Evolutionary conservation across 1,284 basidiomycete genomes (phyloP).

Genomic region (Mycena sp.): DNA sequence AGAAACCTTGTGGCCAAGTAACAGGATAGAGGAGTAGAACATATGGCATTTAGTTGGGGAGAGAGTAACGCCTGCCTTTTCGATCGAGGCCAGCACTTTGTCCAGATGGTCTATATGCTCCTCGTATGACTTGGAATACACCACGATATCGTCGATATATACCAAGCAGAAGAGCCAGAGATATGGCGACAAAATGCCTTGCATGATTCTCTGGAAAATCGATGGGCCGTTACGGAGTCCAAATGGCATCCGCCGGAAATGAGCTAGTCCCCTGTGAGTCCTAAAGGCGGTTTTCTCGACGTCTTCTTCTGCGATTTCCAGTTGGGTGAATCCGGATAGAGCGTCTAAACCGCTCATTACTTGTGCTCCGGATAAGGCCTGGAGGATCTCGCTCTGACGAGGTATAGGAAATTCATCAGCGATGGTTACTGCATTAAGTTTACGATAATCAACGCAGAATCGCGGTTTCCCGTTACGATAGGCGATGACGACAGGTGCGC

Average conservation of each 20-base stretch:
- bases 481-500: conserved; percentile 46
- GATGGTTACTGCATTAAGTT: conserved; percentile 47
- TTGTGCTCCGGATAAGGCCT: conserved; percentile 47
- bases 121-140: conserved; percentile 47
- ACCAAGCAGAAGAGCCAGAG: conserved; percentile 39
- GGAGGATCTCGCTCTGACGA: conserved; percentile 50
- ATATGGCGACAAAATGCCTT: conserved; percentile 27
- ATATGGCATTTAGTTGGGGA: conserved; percentile 50
- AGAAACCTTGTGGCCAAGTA: conserved; percentile 37
- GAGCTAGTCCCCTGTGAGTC: conserved; percentile 51
- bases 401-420: conserved; percentile 56
- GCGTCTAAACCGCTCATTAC: conserved; percentile 51
- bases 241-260: conserved; percentile 57
- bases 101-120: conserved; percentile 38
- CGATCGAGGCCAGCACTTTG: conserved; percentile 45
- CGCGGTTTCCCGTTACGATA: too few relatives aligned
- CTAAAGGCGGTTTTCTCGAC: conserved; percentile 51
- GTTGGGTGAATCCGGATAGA: conserved; percentile 53
- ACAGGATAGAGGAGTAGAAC: conserved; percentile 45
- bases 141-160: conserved; percentile 53
- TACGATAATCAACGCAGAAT: conserved; percentile 43
- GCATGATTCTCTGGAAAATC: conserved; percentile 55
- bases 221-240: conserved; percentile 53
- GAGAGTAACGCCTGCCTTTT: conserved; percentile 46
- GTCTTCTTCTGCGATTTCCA: conserved; percentile 45